Evolutionary conservation across 495 filamentous ascomycete species (phyloP).

Genomic region (Penicillium bovifimosum): DNA sequence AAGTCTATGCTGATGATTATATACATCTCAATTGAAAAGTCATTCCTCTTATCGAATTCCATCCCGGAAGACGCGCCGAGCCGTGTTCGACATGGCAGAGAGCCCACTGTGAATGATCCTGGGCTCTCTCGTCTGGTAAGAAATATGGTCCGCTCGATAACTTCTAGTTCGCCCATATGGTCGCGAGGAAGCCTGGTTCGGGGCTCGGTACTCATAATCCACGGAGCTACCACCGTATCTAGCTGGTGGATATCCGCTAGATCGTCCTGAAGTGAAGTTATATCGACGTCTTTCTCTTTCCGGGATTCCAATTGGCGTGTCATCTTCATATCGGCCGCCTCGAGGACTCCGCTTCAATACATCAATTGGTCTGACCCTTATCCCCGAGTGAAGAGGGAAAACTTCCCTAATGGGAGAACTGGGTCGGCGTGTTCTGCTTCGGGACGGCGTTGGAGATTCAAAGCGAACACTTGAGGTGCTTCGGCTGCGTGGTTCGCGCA

Average conservation of each 20-base stretch:
- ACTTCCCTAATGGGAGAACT: background rate
- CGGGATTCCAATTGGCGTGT: background rate
- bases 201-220: background rate
- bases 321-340: background rate
- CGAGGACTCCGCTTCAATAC: background rate
- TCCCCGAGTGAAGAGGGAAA: background rate
- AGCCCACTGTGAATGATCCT: background rate
- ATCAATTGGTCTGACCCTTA: background rate
- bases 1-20: no score
- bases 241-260: background rate
- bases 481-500: background rate
- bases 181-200: background rate
- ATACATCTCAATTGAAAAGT: no score
- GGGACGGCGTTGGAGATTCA: background rate
- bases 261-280: background rate
- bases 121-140: background rate
- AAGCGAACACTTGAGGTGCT: background rate
- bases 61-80: background rate
- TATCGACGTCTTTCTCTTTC: background rate
- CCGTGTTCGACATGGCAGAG: background rate
- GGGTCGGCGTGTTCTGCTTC: background rate
- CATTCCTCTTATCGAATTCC: no score
- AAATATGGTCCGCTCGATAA: background rate
- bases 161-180: background rate
- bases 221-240: background rate